phyloP scores from a whole-genome alignment of 768 basidiomycete genomes.

The Collybiopsis luxurians region DNA sequence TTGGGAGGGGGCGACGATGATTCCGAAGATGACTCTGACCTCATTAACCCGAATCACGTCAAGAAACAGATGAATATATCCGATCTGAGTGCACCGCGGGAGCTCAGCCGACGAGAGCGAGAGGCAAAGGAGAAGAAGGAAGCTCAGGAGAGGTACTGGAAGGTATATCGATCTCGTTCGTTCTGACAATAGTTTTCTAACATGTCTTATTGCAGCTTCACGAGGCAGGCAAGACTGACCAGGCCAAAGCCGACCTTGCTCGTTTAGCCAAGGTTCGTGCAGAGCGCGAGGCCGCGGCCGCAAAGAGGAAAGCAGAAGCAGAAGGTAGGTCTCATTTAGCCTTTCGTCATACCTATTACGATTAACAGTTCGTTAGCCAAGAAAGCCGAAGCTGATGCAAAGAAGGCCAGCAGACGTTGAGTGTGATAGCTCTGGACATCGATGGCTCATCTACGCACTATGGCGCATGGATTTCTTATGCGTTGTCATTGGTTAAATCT shows the following conservation, averaged over 20 bases:
- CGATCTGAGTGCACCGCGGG: constrained; percentile 62
- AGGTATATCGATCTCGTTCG: constrained; percentile 40
- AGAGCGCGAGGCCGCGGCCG: constrained; percentile 85
- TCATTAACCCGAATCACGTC: constrained; percentile 79
- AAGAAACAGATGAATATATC: constrained; percentile 74
- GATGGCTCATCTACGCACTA: too few species aligned
- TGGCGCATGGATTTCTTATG: too few species aligned
- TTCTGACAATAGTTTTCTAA: constrained; percentile 4
- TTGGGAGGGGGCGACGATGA: constrained; percentile 37
- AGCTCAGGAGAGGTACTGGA: constrained; percentile 84
- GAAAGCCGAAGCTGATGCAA: constrained; percentile 9
- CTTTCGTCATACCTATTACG: neutral
- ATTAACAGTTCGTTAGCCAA: too few species aligned
- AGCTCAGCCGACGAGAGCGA: constrained; percentile 71
- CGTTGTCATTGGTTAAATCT: too few species aligned
- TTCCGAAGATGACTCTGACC: constrained; percentile 62
- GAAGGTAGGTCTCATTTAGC: constrained; percentile 52
- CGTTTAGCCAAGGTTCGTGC: constrained; percentile 82
- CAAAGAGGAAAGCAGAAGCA: constrained; percentile 84
- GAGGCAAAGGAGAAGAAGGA: constrained; percentile 93
- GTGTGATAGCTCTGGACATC: neutral
- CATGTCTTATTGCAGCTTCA: constrained; percentile 48
- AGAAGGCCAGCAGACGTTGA: neutral
- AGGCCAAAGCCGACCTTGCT: constrained; percentile 86
- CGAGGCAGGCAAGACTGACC: constrained; percentile 79